These are phyloP conservation scores for Starmerella scarabaei DNA, from an alignment of 805 yeast species.

Conservation along the genomic window DNA sequence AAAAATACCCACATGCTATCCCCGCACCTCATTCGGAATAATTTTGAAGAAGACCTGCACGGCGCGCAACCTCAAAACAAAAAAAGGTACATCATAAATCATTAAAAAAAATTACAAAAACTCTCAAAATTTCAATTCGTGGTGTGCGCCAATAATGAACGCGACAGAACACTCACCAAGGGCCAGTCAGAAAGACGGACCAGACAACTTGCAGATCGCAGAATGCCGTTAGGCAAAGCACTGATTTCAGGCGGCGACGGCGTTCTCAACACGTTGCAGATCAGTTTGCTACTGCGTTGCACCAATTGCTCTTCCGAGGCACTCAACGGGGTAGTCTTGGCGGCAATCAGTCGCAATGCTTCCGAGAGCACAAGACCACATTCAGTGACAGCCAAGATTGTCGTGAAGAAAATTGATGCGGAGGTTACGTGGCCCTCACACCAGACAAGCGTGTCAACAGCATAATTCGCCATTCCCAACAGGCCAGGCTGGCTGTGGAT, in stretches of 20 bases:
- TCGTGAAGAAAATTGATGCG: conserved; percentile 28
- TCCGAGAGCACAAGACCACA: conserved; percentile 29
- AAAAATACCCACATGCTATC: too few species aligned
- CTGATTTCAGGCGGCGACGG: conserved; percentile 2
- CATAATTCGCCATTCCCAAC: conserved; percentile 28
- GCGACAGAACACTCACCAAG: conserved; percentile 13
- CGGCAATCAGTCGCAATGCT: conserved; percentile 18
- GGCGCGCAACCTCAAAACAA: too few species aligned
- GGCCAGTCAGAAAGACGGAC: conserved; percentile 17
- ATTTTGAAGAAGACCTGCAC: too few species aligned
- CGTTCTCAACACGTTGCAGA: conserved; percentile 9
- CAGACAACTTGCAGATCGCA: conserved; percentile 13
- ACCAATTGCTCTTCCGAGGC: conserved; percentile 18
- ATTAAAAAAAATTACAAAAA: too few species aligned
- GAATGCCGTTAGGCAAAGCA: conserved; percentile 7
- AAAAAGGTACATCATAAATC: too few species aligned
- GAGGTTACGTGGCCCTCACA: conserved; percentile 30
- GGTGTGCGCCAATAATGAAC: conserved; percentile 10
- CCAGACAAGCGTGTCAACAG: conserved; percentile 30
- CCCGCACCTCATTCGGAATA: too few species aligned
- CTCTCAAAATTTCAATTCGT: neutral
- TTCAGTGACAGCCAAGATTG: conserved; percentile 27
- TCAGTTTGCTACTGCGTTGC: conserved; percentile 17
- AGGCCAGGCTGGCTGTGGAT: conserved; percentile 23
- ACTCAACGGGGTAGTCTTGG: conserved; percentile 10